phyloP scores from a whole-genome alignment of 495 filamentous ascomycete species.

The Penicillium longicatenatum region DNA sequence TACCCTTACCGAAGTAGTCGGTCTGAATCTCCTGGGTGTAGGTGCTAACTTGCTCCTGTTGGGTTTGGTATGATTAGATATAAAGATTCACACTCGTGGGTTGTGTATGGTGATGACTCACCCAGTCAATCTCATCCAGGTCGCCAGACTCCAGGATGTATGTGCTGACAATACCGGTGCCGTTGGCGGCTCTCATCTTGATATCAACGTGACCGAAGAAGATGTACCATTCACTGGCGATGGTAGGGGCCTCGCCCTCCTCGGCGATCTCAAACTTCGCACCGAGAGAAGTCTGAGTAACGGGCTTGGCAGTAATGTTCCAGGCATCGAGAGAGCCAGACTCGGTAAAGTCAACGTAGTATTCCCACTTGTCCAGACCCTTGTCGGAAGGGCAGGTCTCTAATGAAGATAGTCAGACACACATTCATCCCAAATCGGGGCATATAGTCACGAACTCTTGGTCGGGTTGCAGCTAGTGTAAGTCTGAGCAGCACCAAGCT shows the following conservation, averaged over 20 bases:
- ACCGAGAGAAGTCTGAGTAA: conserved; percentile 53
- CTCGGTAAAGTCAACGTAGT: conserved; percentile 66
- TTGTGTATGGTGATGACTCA: conserved; percentile 41
- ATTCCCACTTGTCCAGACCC: conserved; percentile 58
- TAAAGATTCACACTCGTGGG: background rate
- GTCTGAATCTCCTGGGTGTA: conserved; percentile 69
- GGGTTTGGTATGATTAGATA: background rate
- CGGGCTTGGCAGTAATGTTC: conserved; percentile 58
- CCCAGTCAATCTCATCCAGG: conserved; percentile 94
- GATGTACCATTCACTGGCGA: conserved; percentile 76
- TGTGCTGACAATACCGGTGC: conserved; percentile 76
- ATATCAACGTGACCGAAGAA: conserved; percentile 79
- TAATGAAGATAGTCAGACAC: conserved; percentile 12
- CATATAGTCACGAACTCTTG: conserved; percentile 39
- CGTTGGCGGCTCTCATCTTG: conserved; percentile 69
- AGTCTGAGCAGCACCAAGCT: conserved; percentile 66
- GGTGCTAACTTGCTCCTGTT: conserved; percentile 57
- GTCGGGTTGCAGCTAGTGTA: conserved; percentile 70
- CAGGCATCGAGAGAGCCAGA: conserved; percentile 57
- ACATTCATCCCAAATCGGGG: background rate
- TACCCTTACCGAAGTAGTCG: conserved; percentile 95
- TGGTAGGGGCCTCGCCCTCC: conserved; percentile 71
- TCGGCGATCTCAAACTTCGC: conserved; percentile 73
- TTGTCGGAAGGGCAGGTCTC: conserved; percentile 61
- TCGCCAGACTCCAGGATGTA: conserved; percentile 85